Percentiles rank a stretch among this genome's conserved stretches.
Conservation (phyloP, 495 filamentous ascomycete genomes). For the Penicillium herquei region DNA sequence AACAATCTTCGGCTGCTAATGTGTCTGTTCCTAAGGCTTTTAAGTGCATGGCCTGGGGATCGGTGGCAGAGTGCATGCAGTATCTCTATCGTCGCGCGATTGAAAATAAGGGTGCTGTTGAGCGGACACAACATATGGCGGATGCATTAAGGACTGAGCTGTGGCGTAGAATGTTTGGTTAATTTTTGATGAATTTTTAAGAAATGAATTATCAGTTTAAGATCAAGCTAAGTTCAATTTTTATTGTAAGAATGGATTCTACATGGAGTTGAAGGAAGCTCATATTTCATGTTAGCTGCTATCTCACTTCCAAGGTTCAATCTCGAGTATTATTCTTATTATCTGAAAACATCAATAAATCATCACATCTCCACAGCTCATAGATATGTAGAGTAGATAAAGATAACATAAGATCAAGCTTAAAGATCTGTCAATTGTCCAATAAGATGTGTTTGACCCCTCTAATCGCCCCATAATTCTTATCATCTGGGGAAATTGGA, state of each 20-base stretch:
- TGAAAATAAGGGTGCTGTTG: constrained; percentile 37
- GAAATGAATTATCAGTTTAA: background rate
- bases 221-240: too few species aligned
- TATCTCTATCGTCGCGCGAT: constrained; percentile 35
- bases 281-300: too few species aligned
- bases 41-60: constrained; percentile 39
- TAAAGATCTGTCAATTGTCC: background rate
- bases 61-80: constrained; percentile 36
- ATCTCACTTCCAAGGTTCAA: too few species aligned
- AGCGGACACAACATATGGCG: constrained; percentile 30
- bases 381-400: too few species aligned
- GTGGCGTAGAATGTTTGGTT: constrained; percentile 40
- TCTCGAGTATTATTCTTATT: too few species aligned
- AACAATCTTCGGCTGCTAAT: constrained; percentile 9
- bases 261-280: too few species aligned
- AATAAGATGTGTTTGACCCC: background rate
- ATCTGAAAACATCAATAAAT: too few species aligned
- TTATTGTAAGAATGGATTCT: too few species aligned
- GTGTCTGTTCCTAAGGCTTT: constrained; percentile 28
- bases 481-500: background rate
- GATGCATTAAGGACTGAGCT: constrained; percentile 25
- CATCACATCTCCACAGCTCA: too few species aligned
- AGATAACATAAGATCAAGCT: too few species aligned
- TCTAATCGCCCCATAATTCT: background rate
- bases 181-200: background rate